Conservation (phyloP, 2,329 filamentous ascomycete genomes). For the Paramyrothecium sp. region DNA sequence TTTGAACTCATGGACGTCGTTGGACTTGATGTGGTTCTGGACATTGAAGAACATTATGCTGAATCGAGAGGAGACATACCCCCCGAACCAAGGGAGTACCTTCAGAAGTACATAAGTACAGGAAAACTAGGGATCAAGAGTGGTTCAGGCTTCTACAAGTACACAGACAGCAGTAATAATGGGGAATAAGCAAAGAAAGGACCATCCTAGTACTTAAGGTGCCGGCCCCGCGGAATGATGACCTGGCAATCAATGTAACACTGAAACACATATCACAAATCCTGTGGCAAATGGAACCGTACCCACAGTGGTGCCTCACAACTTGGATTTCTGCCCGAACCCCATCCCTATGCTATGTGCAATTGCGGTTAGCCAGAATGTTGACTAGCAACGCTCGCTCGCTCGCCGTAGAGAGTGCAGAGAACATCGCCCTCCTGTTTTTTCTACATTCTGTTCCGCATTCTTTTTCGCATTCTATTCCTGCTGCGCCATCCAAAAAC, state of each 20-base stretch:
- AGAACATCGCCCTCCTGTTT: not conserved
- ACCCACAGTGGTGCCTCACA: too few species aligned
- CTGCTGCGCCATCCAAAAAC: not conserved
- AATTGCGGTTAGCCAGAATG: too few species aligned
- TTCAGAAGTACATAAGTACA: conserved; percentile 16
- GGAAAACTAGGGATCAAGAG: conserved; percentile 26
- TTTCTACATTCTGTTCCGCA: not conserved
- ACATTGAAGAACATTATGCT: conserved; percentile 29
- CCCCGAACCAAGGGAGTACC: conserved; percentile 18
- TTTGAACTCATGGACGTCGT: conserved; percentile 30
- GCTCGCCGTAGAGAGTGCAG: not conserved
- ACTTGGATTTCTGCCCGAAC: too few species aligned
- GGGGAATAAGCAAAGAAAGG: too few species aligned
- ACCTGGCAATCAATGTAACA: too few species aligned
- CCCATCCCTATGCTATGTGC: too few species aligned
- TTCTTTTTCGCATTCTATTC: not conserved
- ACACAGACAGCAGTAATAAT: not conserved
- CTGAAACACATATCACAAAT: too few species aligned
- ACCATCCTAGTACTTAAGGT: too few species aligned
- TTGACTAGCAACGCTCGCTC: too few species aligned
- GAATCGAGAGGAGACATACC: conserved; percentile 20
- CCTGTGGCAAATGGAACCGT: too few species aligned
- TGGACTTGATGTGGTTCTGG: conserved; percentile 26
- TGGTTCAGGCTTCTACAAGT: conserved; percentile 25
- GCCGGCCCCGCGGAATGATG: too few species aligned